Conservation (phyloP, 2,329 filamentous ascomycete genomes). For the Hortaea sp. region DNA sequence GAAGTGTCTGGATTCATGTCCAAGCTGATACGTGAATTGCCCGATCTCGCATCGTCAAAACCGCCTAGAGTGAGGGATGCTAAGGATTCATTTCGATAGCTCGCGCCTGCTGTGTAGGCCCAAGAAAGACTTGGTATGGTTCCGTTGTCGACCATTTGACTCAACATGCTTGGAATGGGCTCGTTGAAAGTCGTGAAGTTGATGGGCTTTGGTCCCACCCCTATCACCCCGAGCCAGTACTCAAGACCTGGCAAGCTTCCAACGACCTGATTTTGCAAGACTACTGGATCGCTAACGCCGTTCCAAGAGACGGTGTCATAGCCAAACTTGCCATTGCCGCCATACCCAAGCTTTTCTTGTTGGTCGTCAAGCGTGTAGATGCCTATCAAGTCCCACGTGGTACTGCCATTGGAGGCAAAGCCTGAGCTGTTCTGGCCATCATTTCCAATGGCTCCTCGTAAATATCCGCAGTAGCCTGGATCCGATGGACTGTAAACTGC, state of each 20-base stretch:
- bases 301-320: slow-evolving; percentile 24
- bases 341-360: slow-evolving; percentile 18
- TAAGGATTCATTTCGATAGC: slow-evolving; percentile 12
- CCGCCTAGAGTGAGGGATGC: slow-evolving; percentile 28
- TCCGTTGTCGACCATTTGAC: slow-evolving; percentile 19
- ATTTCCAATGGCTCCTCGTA: slow-evolving; percentile 22
- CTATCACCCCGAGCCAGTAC: slow-evolving; percentile 30
- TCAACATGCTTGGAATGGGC: slow-evolving; percentile 1
- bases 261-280: slow-evolving; percentile 19
- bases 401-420: slow-evolving; percentile 22
- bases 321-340: slow-evolving; percentile 25
- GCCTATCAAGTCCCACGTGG: slow-evolving; percentile 25
- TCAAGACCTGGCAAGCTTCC: slow-evolving; percentile 25
- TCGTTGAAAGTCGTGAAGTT: slow-evolving; percentile 31
- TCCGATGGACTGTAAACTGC: slow-evolving; percentile 11
- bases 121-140: slow-evolving; percentile 28
- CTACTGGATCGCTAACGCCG: not conserved
- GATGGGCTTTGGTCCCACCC: slow-evolving; percentile 25
- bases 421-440: slow-evolving; percentile 14
- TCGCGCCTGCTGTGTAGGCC: slow-evolving; percentile 33
- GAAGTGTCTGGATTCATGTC: slow-evolving; percentile 15
- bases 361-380: slow-evolving; percentile 24
- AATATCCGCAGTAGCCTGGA: slow-evolving; percentile 15
- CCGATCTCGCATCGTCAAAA: slow-evolving; percentile 27
- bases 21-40: slow-evolving; percentile 18